phyloP scores from a whole-genome alignment of 2,329 filamentous ascomycete genomes.

The Chalara sp. region DNA sequence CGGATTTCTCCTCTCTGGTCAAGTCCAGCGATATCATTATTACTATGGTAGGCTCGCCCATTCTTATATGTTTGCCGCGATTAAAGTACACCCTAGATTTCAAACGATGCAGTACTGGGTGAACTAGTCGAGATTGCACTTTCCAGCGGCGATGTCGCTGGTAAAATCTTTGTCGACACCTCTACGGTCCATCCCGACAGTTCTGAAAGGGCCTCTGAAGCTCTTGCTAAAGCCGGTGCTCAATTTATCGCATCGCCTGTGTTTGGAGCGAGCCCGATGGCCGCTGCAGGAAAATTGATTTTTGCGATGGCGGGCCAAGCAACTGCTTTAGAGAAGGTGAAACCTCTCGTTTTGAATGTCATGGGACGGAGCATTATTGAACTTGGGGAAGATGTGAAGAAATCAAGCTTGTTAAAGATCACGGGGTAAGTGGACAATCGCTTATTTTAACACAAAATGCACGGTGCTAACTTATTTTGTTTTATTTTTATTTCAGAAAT shows the following conservation, averaged over 20 bases:
- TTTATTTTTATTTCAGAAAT: slow-evolving; percentile 22
- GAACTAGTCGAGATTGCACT: slow-evolving; percentile 12
- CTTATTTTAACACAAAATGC: background rate
- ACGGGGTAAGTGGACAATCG: slow-evolving; percentile 26
- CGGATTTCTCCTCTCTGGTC: slow-evolving; percentile 18
- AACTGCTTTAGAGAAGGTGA: slow-evolving; percentile 27
- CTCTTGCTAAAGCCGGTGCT: slow-evolving; percentile 28
- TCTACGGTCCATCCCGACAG: slow-evolving; percentile 29
- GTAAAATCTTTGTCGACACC: slow-evolving; percentile 26
- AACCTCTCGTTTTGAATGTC: slow-evolving; percentile 35
- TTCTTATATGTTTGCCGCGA: background rate
- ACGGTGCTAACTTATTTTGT: no score
- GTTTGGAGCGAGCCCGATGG: slow-evolving; percentile 37
- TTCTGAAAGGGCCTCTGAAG: slow-evolving; percentile 26
- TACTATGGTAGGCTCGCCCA: slow-evolving; percentile 25
- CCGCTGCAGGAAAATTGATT: slow-evolving; percentile 37
- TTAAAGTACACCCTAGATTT: slow-evolving; percentile 8
- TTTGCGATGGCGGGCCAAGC: slow-evolving; percentile 35
- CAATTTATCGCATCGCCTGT: slow-evolving; percentile 32
- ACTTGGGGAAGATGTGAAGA: slow-evolving; percentile 35
- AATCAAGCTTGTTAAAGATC: slow-evolving; percentile 37
- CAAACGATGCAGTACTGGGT: slow-evolving; percentile 33
- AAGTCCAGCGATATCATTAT: slow-evolving; percentile 32
- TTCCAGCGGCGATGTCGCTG: slow-evolving; percentile 23
- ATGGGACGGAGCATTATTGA: slow-evolving; percentile 35